These are phyloP conservation scores for Tetracladium marchalianum DNA, from an alignment of 495 filamentous ascomycete species.

Conservation along the genomic window DNA sequence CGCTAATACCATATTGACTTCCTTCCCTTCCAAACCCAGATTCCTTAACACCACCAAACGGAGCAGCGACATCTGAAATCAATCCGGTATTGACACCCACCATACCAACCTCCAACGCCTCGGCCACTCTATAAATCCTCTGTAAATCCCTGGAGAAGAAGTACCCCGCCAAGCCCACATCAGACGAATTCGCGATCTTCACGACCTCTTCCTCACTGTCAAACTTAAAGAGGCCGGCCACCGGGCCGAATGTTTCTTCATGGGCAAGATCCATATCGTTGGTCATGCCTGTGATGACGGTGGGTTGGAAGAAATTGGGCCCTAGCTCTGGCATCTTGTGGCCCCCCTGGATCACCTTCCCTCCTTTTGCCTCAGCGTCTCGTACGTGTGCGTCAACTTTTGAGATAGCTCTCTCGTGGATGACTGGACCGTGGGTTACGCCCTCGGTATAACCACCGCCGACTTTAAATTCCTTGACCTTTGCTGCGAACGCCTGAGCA, in stretches of 20 bases:
- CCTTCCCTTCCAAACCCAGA: constrained; percentile 91
- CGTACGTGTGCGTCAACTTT: constrained; percentile 73
- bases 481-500: constrained; percentile 55
- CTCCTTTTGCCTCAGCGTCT: constrained; percentile 69
- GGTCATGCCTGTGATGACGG: constrained; percentile 72
- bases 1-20: constrained; percentile 81
- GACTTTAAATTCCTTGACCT: constrained; percentile 67
- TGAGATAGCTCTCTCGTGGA: constrained; percentile 60
- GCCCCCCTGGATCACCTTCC: constrained; percentile 59
- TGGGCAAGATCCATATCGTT: constrained; percentile 64
- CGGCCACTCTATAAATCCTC: constrained; percentile 65
- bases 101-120: constrained; percentile 85
- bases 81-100: constrained; percentile 79
- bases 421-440: constrained; percentile 74
- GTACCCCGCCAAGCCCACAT: constrained; percentile 79
- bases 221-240: constrained; percentile 77
- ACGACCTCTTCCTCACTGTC: constrained; percentile 77
- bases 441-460: constrained; percentile 63
- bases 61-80: constrained; percentile 71
- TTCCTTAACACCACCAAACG: constrained; percentile 91
- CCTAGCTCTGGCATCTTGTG: constrained; percentile 54
- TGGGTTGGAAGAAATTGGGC: constrained; percentile 72
- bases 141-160: constrained; percentile 72
- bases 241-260: constrained; percentile 85
- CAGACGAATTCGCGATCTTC: constrained; percentile 60